These are phyloP conservation scores for Zychaea mexicana DNA, from an alignment of 371 early-diverging fungal genomes.

Conservation along the genomic window DNA sequence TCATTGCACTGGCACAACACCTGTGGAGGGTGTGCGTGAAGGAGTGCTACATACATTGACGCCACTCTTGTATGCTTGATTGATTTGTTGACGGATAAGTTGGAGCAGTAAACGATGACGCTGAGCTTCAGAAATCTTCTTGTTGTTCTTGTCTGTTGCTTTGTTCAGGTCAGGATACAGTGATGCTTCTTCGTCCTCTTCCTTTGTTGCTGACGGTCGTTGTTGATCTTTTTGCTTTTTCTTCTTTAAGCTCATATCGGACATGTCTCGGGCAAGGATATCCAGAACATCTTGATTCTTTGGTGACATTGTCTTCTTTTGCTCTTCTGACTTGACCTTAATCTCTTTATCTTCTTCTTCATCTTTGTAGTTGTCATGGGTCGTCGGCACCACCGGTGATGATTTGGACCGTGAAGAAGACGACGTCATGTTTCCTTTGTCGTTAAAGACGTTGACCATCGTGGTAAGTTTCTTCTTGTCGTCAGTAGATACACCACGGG, in stretches of 20 bases:
- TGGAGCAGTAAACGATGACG: neutral
- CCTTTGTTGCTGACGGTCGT: neutral
- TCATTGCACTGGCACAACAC: neutral
- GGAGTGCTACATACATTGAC: neutral
- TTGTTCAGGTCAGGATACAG: neutral
- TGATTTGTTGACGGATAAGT: slow-evolving; percentile 10
- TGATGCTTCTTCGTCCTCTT: neutral
- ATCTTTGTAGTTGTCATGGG: no score
- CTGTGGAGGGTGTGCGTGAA: neutral
- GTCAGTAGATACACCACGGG: neutral
- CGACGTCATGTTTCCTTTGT: neutral
- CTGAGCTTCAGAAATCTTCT: neutral
- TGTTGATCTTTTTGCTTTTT: slow-evolving; percentile 3
- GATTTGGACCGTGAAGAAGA: neutral
- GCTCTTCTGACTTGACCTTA: neutral
- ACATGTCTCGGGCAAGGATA: slow-evolving; percentile 11
- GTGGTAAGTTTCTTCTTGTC: slow-evolving; percentile 36
- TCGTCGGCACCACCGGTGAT: neutral
- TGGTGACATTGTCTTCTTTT: neutral
- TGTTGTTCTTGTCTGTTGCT: neutral
- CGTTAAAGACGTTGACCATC: slow-evolving; percentile 23
- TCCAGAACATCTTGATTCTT: slow-evolving; percentile 16
- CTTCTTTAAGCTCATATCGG: slow-evolving; percentile 6
- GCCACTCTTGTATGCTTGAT: neutral
- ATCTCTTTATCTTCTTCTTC: neutral